Evolutionary conservation across 2,329 filamentous ascomycete genomes (phyloP).

Genomic region (Zalaria sp.): DNA sequence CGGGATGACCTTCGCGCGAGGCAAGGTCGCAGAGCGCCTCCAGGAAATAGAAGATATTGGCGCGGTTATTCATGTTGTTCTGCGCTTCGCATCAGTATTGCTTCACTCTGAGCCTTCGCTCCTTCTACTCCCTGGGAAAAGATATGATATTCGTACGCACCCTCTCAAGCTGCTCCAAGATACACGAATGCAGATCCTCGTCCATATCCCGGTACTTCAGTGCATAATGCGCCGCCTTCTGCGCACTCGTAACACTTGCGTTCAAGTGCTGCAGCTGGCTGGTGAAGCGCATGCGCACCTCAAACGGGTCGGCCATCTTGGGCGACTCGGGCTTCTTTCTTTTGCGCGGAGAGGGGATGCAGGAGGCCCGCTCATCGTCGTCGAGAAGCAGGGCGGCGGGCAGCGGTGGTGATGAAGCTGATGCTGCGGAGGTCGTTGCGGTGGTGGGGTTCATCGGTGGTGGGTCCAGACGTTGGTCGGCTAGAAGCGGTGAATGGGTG

Average conservation of each 20-base stretch:
- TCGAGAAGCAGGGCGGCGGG: background rate
- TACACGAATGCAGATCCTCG: slow-evolving; percentile 94
- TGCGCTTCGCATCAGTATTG: slow-evolving; percentile 19
- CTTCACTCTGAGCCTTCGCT: no score
- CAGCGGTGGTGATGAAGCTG: background rate
- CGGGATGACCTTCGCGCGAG: slow-evolving; percentile 56
- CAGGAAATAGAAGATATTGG: slow-evolving; percentile 99
- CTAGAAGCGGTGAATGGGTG: no score
- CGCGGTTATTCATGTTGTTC: slow-evolving; percentile 92
- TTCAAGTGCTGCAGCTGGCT: slow-evolving; percentile 79
- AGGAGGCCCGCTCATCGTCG: background rate
- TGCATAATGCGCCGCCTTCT: slow-evolving; percentile 90
- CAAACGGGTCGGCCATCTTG: slow-evolving; percentile 72
- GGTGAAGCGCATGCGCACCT: slow-evolving; percentile 96
- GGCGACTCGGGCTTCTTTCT: background rate
- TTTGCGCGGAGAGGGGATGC: background rate
- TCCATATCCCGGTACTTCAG: slow-evolving; percentile 89
- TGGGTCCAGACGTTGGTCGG: no score
- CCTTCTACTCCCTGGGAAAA: no score
- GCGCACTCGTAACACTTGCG: slow-evolving; percentile 74
- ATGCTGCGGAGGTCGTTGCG: no score
- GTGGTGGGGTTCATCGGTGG: no score
- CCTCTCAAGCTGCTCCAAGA: slow-evolving; percentile 84
- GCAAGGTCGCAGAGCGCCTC: slow-evolving; percentile 87
- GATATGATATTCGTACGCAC: no score